A percentile compares a stretch with the other conserved stretches of the same genome.
Evolutionary conservation across 495 filamentous ascomycete species (phyloP).

Genomic region (Podospora fimiseda): DNA sequence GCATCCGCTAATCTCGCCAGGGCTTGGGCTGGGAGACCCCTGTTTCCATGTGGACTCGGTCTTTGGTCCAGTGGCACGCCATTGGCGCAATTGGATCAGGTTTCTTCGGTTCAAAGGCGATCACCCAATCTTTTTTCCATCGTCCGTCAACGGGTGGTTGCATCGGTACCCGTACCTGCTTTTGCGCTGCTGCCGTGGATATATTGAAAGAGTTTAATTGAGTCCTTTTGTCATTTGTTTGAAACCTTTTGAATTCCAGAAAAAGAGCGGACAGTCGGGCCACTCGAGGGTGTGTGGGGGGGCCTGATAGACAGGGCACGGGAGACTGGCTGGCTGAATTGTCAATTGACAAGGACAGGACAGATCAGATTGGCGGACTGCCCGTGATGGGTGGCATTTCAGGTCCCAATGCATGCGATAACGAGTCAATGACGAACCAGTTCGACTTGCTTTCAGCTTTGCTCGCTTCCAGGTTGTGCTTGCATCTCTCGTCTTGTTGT

Average conservation of each 20-base stretch:
- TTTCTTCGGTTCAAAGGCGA: conserved; percentile 7
- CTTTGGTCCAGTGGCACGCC: conserved; percentile 11
- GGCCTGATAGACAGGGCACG: not conserved
- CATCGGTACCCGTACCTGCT: conserved; percentile 3
- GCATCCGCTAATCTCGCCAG: conserved; percentile 28
- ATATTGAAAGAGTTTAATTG: not conserved
- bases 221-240: too few relatives aligned
- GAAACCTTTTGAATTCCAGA: too few relatives aligned
- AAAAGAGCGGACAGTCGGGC: not conserved
- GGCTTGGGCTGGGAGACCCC: conserved; percentile 21
- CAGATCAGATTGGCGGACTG: too few relatives aligned
- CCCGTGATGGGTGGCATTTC: not conserved
- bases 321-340: not conserved
- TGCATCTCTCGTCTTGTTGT: not conserved
- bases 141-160: conserved; percentile 6
- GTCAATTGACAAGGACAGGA: too few relatives aligned
- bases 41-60: conserved; percentile 20
- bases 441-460: not conserved
- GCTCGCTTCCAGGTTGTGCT: not conserved
- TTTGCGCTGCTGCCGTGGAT: not conserved
- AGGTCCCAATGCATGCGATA: not conserved
- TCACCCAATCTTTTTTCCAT: conserved; percentile 7
- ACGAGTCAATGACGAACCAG: too few relatives aligned
- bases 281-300: not conserved
- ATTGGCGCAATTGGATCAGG: conserved; percentile 8